A percentile compares a stretch with the other conserved stretches of the same genome.
Conservation (phyloP, 768 basidiomycete genomes). For the Paxillus ammoniavirescens region DNA sequence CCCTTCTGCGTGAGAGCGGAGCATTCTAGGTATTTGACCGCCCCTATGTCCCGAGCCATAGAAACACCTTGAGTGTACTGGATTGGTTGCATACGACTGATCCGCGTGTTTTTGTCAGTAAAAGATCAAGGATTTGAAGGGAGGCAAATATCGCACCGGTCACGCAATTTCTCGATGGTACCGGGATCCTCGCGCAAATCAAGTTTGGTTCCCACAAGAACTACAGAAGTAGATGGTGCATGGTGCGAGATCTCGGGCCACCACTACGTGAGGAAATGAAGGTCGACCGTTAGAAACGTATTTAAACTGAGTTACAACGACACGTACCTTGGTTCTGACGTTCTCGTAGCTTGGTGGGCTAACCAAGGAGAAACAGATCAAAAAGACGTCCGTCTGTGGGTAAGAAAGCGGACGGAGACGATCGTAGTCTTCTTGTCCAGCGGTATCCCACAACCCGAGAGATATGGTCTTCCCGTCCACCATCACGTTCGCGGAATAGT, state of each 20-base stretch:
- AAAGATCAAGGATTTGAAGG: constrained; percentile 4
- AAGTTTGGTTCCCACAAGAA: constrained; percentile 95
- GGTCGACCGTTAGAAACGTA: constrained; percentile 4
- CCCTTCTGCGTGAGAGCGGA: constrained; percentile 98
- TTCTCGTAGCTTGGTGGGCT: constrained; percentile 98
- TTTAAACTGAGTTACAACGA: not conserved
- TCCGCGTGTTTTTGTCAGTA: constrained; percentile 7
- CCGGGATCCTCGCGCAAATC: constrained; percentile 94
- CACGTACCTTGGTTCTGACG: constrained; percentile 89
- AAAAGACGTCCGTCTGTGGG: constrained; percentile 98
- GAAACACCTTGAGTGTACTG: constrained; percentile 87
- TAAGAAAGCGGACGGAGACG: constrained; percentile 96
- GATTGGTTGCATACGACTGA: constrained; percentile 91
- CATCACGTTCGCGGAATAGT: constrained; percentile 98
- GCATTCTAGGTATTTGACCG: constrained; percentile 95
- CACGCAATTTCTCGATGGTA: constrained; percentile 90
- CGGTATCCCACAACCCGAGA: constrained; percentile 99
- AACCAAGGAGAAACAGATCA: constrained; percentile 98
- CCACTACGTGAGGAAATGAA: constrained; percentile 55
- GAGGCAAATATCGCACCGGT: constrained; percentile 55
- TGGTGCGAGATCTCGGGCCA: constrained; percentile 97
- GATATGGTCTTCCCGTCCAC: constrained; percentile 99
- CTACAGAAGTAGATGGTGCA: constrained; percentile 89
- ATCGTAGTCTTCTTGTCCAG: constrained; percentile 99
- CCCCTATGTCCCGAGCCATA: constrained; percentile 92